Conservation (phyloP, 345 rosid genomes). For the Ailanthus altissimus region DNA sequence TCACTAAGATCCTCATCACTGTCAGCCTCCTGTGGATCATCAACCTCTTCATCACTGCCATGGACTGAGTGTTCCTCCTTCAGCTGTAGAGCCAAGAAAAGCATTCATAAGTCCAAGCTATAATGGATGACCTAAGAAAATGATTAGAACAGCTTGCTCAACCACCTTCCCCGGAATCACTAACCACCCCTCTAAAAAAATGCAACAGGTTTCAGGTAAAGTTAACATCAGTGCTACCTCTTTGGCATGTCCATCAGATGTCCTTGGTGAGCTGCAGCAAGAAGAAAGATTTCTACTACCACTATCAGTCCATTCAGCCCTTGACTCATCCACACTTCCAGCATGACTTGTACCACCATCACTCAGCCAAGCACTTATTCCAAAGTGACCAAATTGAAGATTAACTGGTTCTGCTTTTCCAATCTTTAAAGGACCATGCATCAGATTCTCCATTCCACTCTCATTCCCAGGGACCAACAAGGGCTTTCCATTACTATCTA, state of each 20-base stretch:
- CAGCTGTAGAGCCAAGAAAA: constrained; percentile 43
- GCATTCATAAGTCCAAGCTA: constrained; percentile 7
- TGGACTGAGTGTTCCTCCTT: constrained; percentile 91
- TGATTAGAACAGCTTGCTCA: background rate
- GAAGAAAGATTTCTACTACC: constrained; percentile 86
- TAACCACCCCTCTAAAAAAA: background rate
- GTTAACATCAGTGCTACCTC: constrained; percentile 52
- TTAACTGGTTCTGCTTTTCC: constrained; percentile 90
- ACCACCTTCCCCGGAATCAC: background rate
- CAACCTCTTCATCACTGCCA: constrained; percentile 97
- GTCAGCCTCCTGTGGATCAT: constrained; percentile 77
- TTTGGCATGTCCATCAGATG: constrained; percentile 79
- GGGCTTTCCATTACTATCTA: constrained; percentile 56
- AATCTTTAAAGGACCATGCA: constrained; percentile 78
- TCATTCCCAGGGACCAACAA: constrained; percentile 40
- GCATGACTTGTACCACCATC: constrained; percentile 93
- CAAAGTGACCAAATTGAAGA: constrained; percentile 93
- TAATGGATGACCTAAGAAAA: background rate
- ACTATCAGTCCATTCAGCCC: constrained; percentile 73
- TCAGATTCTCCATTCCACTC: constrained; percentile 56
- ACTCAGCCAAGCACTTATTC: constrained; percentile 98
- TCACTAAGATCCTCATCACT: constrained; percentile 88
- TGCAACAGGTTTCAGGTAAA: background rate
- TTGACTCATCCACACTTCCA: constrained; percentile 85
- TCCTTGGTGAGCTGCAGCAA: constrained; percentile 96